Conservation (phyloP, 2,329 filamentous ascomycete genomes). For the Xylariomycetidae sp. region DNA sequence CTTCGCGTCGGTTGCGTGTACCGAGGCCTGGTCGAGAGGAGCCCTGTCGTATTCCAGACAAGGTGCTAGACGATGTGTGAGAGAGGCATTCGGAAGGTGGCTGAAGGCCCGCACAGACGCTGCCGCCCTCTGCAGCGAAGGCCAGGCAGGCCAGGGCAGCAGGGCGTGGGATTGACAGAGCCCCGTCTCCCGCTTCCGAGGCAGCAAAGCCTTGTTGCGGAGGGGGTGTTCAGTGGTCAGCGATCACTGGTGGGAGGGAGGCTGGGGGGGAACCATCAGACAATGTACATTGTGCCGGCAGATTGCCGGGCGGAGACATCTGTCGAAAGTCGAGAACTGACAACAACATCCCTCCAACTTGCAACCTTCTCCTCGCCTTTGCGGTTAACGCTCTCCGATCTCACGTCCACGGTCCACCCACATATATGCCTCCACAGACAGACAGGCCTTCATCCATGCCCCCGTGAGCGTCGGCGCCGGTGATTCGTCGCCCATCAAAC, state of each 20-base stretch:
- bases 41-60: constrained; percentile 15
- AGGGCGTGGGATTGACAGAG: constrained; percentile 21
- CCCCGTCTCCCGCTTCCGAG: constrained; percentile 22
- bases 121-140: constrained; percentile 18
- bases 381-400: constrained; percentile 25
- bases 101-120: constrained; percentile 27
- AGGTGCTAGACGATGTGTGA: constrained; percentile 18
- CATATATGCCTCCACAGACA: constrained; percentile 1
- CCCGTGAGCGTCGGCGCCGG: neutral
- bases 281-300: constrained; percentile 15
- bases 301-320: constrained; percentile 15
- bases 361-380: no score
- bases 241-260: no score
- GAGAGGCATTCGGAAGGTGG: constrained; percentile 11
- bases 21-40: constrained; percentile 10
- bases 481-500: no score
- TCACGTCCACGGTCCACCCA: constrained; percentile 12
- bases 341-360: constrained; percentile 10
- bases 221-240: constrained; percentile 6
- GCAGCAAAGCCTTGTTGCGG: constrained; percentile 18
- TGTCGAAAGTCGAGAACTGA: constrained; percentile 10
- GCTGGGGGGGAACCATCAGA: constrained; percentile 16
- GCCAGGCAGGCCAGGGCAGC: no score
- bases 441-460: constrained; percentile 8
- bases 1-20: constrained; percentile 6